These are phyloP conservation scores for Neodidymelliopsis sp. DNA, from an alignment of 2,329 filamentous ascomycete species.

Conservation along the genomic window DNA sequence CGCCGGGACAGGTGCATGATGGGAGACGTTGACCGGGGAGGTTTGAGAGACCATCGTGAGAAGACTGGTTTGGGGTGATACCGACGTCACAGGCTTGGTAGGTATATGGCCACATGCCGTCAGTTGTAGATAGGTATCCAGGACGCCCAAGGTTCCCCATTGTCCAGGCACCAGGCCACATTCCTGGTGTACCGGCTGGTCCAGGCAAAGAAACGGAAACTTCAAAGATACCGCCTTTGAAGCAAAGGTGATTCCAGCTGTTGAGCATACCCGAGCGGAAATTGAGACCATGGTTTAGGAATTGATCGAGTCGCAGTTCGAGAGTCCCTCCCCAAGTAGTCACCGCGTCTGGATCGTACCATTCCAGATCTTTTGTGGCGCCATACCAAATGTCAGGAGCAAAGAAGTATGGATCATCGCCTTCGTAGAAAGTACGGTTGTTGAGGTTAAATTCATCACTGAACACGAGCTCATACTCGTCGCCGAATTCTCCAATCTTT, in stretches of 20 bases:
- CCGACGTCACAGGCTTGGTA: slow-evolving; percentile 60
- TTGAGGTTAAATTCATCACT: slow-evolving; percentile 64
- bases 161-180: slow-evolving; percentile 63
- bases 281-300: slow-evolving; percentile 55
- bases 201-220: slow-evolving; percentile 62
- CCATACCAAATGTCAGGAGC: slow-evolving; percentile 64
- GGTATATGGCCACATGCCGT: slow-evolving; percentile 64
- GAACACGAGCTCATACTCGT: slow-evolving; percentile 60
- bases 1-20: slow-evolving; percentile 55
- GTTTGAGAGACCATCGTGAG: slow-evolving; percentile 52
- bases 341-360: slow-evolving; percentile 62
- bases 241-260: slow-evolving; percentile 63
- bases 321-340: slow-evolving; percentile 58
- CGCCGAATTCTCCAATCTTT: slow-evolving; percentile 55
- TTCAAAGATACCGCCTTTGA: slow-evolving; percentile 63
- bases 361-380: slow-evolving; percentile 59
- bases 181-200: slow-evolving; percentile 56
- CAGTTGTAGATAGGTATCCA: slow-evolving; percentile 60
- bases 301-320: slow-evolving; percentile 56
- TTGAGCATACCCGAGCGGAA: slow-evolving; percentile 62
- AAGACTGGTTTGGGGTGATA: slow-evolving; percentile 60
- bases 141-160: slow-evolving; percentile 64
- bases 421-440: slow-evolving; percentile 63
- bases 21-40: slow-evolving; percentile 56
- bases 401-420: slow-evolving; percentile 65